Base-by-base conservation (phyloP, 768 basidiomycete genomes). In the Collybia mongolica region DNA sequence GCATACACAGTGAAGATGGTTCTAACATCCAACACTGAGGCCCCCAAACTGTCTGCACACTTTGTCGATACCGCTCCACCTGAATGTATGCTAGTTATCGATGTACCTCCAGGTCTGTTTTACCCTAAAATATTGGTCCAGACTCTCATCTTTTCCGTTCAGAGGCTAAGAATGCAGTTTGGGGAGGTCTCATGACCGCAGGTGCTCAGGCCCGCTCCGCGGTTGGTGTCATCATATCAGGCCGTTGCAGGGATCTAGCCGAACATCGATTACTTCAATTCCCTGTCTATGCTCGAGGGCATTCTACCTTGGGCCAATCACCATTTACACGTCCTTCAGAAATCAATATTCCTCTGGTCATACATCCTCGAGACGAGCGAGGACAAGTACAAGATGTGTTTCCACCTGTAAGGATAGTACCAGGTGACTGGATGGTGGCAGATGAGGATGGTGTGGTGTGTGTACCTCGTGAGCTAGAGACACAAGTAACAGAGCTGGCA, bases 1-100 rank as follows among this genome's bases (percentile, higher is more conserved):
- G 94, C 90, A 2, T 94, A 90, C 64, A 96, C 94, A 1, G 92
- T 96, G 35, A 76, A 83, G 68, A 90, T 95, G 82, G 89, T 91
- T 8, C 64, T 72, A 6, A 70, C 73, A 0, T 75, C 76, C 0
- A 79, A 90, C 61, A 75, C 67, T 22, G 62, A 72, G 6, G 77
- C 88, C 0, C 88, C 91, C 0, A 87, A 75, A 58, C 72, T 85
- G 1, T 68, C 79, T 0, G 67, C 74, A 5, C 94, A 96, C 64
- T 95, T 91, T 58, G 89, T 95, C 17, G 94, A 97, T 64, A 82
- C 82, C 20, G 83, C 82, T 5, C 75, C 85, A 0, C 65, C 75
- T 20, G 81, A 80, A 1, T 80, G 80, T 36, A 70, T 94, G 54
- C 74, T 93, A 29, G 79, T 96, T 49, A 82, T 97, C 56, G 79